Percentiles rank a stretch among this genome's conserved stretches.
phyloP scores from a whole-genome alignment of 2,329 filamentous ascomycete genomes.

The Colletotrichum orbiculare region DNA sequence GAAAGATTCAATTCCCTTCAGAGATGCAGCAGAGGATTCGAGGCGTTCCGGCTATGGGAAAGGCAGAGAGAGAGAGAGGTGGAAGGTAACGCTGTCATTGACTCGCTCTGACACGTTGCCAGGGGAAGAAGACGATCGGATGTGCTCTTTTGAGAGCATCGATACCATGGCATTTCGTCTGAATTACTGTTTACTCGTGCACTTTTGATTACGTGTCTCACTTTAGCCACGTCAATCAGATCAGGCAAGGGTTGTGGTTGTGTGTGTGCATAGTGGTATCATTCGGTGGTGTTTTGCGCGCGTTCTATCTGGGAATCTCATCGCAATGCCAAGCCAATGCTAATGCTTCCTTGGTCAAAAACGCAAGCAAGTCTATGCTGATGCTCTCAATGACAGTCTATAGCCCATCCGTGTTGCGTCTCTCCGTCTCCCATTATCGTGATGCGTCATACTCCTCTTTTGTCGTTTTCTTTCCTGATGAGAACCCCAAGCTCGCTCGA shows the following conservation, averaged over 20 bases:
- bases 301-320: slow-evolving; percentile 10
- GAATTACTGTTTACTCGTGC: too few species aligned
- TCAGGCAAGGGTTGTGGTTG: background rate
- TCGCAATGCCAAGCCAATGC: slow-evolving; percentile 3
- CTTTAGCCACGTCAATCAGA: background rate
- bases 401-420: background rate
- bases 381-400: background rate
- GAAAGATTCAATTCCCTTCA: background rate
- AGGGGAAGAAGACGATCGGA: too few species aligned
- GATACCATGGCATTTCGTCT: too few species aligned
- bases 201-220: background rate
- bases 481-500: background rate
- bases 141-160: too few species aligned
- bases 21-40: background rate
- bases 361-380: background rate
- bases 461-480: background rate
- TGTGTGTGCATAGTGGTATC: slow-evolving; percentile 16
- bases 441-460: slow-evolving; percentile 13
- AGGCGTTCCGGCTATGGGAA: background rate
- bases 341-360: slow-evolving; percentile 11
- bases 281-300: background rate
- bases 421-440: slow-evolving; percentile 2
- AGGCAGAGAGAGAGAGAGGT: background rate
- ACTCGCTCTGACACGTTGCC: too few species aligned
- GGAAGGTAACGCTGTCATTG: background rate